A percentile compares a stretch with the other conserved stretches of the same genome.
phyloP scores from a whole-genome alignment of 2,329 filamentous ascomycete species.

The Alternaria sp. region DNA sequence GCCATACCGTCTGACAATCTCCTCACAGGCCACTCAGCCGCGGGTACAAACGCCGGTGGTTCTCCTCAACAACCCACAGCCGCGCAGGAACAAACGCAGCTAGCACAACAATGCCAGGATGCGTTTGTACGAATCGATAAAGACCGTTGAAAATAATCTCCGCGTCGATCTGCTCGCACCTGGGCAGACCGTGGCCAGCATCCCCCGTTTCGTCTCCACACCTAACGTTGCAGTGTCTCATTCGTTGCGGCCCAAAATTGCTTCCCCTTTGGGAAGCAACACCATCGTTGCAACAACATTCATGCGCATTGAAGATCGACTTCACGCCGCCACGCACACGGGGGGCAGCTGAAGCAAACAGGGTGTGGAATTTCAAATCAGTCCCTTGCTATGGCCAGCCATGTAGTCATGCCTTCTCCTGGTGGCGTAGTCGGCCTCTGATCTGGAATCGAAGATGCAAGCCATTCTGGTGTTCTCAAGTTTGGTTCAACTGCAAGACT shows the following conservation, averaged over 20 bases:
- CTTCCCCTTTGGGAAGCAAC: constrained; percentile 1
- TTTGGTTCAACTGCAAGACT: not conserved
- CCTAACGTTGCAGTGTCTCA: constrained; percentile 5
- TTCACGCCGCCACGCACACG: not conserved
- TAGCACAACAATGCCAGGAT: constrained; percentile 1
- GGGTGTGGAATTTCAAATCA: not conserved
- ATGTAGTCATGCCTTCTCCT: not conserved
- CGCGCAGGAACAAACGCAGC: constrained; percentile 8
- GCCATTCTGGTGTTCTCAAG: not conserved
- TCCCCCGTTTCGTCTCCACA: constrained; percentile 4
- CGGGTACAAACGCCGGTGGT: not conserved
- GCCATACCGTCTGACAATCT: not conserved
- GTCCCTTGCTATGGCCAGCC: not conserved
- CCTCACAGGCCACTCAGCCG: not conserved
- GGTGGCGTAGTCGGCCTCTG: not conserved
- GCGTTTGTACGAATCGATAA: constrained; percentile 5
- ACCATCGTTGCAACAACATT: constrained; percentile 6
- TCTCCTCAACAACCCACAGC: not conserved
- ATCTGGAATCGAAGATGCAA: not conserved
- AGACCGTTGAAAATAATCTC: constrained; percentile 17
- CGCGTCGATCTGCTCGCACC: constrained; percentile 14
- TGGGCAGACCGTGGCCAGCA: not conserved
- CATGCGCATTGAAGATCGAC: constrained; percentile 3
- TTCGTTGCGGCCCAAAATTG: constrained; percentile 5
- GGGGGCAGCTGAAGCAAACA: not conserved